Percentiles rank a stretch among this genome's conserved stretches.
These are phyloP conservation scores for Alternaria sp. DNA, from an alignment of 2,329 filamentous ascomycete genomes.

Conservation along the genomic window DNA sequence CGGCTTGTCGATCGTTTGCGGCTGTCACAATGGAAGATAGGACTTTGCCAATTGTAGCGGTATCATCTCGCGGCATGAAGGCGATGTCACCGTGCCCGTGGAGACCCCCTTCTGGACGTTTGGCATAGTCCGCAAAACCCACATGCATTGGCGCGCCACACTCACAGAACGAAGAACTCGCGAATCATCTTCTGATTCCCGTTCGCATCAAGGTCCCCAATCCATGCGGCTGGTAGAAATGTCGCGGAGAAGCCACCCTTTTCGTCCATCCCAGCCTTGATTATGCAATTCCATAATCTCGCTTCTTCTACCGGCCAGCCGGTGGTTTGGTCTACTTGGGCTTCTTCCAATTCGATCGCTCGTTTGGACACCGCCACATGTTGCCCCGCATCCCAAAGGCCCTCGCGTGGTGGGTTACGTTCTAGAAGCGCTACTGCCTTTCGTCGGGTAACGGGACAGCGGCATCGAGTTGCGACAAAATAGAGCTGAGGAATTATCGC, in stretches of 20 bases:
- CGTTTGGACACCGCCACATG: conserved; percentile 22
- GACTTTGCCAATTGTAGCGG: background rate
- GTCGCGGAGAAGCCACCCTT: conserved; percentile 22
- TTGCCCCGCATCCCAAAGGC: conserved; percentile 27
- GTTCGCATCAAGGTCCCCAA: conserved; percentile 1
- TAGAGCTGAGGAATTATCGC: conserved; percentile 21
- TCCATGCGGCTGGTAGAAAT: conserved; percentile 2
- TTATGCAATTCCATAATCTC: conserved; percentile 21
- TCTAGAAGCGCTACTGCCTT: conserved; percentile 24
- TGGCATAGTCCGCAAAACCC: background rate
- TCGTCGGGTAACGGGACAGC: conserved; percentile 29
- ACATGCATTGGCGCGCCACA: background rate
- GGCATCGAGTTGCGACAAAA: conserved; percentile 21
- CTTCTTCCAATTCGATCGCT: conserved; percentile 31
- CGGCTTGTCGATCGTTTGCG: background rate
- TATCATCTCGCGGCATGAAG: background rate
- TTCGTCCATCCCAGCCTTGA: conserved; percentile 25
- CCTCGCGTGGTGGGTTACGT: conserved; percentile 28
- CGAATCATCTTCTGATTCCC: conserved; percentile 9
- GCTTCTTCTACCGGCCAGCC: conserved; percentile 24
- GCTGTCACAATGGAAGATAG: background rate
- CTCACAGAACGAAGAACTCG: conserved; percentile 15
- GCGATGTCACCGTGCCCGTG: background rate
- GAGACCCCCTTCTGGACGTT: background rate
- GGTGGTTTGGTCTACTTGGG: conserved; percentile 19